A percentile compares a stretch with the other conserved stretches of the same genome.
Evolutionary conservation across 441 rosid species (phyloP).

Genomic region (Raphanus hybrid): DNA sequence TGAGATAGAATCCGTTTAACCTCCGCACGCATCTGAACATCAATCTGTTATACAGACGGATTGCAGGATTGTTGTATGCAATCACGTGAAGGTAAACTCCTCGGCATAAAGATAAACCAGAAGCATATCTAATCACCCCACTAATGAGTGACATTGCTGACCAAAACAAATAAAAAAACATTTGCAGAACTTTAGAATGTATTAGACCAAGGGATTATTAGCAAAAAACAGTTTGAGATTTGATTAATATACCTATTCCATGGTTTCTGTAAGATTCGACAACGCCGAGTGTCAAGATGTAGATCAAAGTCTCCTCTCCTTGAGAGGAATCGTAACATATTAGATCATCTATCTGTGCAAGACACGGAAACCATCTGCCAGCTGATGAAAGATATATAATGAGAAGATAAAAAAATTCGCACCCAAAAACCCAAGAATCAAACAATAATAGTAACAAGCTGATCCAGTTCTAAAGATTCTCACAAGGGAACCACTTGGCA

Average conservation of each 20-base stretch:
- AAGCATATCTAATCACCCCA: background rate
- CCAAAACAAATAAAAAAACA: background rate
- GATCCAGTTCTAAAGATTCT: background rate
- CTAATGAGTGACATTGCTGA: background rate
- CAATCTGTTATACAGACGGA: conserved; percentile 78
- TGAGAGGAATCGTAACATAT: background rate
- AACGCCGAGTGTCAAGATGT: background rate
- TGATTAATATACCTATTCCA: conserved; percentile 1
- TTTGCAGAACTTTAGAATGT: background rate
- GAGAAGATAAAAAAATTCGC: conserved; percentile 7
- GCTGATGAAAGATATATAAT: conserved; percentile 24
- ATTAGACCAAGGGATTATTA: background rate
- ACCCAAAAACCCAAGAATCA: too few species aligned
- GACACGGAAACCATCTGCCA: conserved; percentile 36
- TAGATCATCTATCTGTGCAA: conserved; percentile 56
- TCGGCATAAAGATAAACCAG: conserved; percentile 1
- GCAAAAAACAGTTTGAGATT: background rate
- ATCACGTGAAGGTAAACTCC: conserved; percentile 67
- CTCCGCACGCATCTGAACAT: conserved; percentile 72
- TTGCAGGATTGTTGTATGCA: conserved; percentile 79
- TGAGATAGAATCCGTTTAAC: conserved; percentile 71
- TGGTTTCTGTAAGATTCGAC: background rate
- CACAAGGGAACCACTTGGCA: background rate
- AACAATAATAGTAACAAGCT: background rate
- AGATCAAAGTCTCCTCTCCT: background rate